A percentile compares a stretch with the other conserved stretches of the same genome.
Evolutionary conservation across 805 yeast genomes (phyloP).

Genomic region (Pichia phayaonensis): DNA sequence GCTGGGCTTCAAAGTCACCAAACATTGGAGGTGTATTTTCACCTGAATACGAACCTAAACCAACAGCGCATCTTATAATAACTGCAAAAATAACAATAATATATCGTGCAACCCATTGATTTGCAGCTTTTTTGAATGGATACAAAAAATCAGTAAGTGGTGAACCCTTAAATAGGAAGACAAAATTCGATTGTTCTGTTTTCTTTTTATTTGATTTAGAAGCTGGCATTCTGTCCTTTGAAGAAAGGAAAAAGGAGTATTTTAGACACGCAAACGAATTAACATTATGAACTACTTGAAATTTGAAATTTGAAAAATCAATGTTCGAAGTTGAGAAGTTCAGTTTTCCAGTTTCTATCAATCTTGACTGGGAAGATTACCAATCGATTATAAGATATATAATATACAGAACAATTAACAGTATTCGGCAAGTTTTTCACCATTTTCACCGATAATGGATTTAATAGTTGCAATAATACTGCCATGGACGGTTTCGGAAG

Average conservation of each 20-base stretch:
- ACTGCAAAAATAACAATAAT: conserved; percentile 66
- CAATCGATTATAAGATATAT: background rate
- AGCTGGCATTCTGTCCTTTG: too few species aligned
- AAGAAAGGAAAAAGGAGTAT: too few species aligned
- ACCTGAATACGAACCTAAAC: conserved; percentile 86
- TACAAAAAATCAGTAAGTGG: conserved; percentile 74
- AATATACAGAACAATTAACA: conserved; percentile 3
- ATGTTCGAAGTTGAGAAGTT: too few species aligned
- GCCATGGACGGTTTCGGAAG: conserved; percentile 42
- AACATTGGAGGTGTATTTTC: conserved; percentile 60
- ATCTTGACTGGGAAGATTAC: background rate
- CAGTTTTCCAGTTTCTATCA: too few species aligned
- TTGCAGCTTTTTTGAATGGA: conserved; percentile 72
- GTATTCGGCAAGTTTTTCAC: conserved; percentile 24
- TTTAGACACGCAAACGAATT: too few species aligned
- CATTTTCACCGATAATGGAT: conserved; percentile 28
- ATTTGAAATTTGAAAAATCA: too few species aligned
- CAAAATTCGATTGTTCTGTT: conserved; percentile 18
- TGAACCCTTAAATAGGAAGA: conserved; percentile 34
- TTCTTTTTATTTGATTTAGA: background rate
- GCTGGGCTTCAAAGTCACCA: conserved; percentile 97
- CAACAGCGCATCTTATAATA: conserved; percentile 75
- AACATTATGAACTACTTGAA: too few species aligned
- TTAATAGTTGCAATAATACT: conserved; percentile 44
- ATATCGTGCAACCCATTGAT: conserved; percentile 87